Evolutionary conservation across 2,329 filamentous ascomycete species (phyloP), one percentile per base, ranked within the genome.

Genomic region (Aspergillus clavatus): DNA sequence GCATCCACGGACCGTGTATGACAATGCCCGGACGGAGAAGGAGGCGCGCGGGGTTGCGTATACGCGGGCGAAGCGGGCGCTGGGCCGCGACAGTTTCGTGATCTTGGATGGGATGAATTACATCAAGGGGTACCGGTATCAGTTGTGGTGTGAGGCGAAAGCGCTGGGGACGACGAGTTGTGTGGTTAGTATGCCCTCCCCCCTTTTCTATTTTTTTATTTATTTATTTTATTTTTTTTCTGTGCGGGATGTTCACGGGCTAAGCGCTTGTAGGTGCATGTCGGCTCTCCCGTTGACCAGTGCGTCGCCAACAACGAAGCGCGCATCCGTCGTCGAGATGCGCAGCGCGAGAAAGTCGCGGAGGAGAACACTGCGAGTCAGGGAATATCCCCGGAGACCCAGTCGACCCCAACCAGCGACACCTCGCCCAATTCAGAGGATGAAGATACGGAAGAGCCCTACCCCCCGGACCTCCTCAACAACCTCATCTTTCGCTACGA

Each of bases 111-210:
- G 77, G 24, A 72, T 82, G 68, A 83, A 84, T 61, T 84, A 84
- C 62, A 84, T 84, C 68, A 84, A 84, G 63, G 81, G 81, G 16
- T 83, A 79, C 63, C 72, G 81, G 29, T 84, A 84, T 57, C 81
- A 84, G 66, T 64, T 84, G 35, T 83, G 81, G 72, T 84, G 81
- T 59, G 81, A 84, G 61, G 79, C 80, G 22, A 84, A 84, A 63
- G 80, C 80, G 3, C 67, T 78, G 11, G 75, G 76, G 45, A 83
- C 80, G 5, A 75, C 78, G 2, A 81, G 73, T 59, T 83, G 81
- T 56, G 79, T 83, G 53, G 77, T 84, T 63, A 63, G 74, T n/a
- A n/a, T n/a, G n/a, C n/a, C n/a, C n/a, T n/a, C n/a, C n/a, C n/a
- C n/a, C n/a, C n/a, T n/a, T n/a, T n/a, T n/a, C n/a, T n/a, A n/a